phyloP scores from a whole-genome alignment of 169 alveolate genomes.

The Plasmodium adleri region DNA sequence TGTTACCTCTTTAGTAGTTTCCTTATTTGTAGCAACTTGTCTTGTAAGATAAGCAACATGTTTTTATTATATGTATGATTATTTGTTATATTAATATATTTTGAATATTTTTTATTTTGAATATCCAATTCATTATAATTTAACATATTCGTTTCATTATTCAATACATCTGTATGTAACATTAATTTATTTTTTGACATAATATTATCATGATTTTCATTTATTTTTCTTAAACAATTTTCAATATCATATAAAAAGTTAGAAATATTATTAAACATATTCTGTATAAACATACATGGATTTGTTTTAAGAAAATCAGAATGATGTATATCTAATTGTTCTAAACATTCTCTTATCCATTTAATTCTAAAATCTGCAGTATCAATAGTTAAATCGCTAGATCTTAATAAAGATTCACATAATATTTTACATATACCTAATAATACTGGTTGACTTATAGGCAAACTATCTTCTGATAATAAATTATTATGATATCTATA shows the following conservation, averaged over 20 bases:
- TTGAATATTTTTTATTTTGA: background rate
- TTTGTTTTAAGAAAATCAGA: conserved; percentile 50
- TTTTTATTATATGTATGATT: conserved; percentile 18
- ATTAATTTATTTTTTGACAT: conserved; percentile 10
- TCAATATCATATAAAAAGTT: conserved; percentile 37
- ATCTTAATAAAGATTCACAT: conserved; percentile 45
- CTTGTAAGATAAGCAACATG: conserved; percentile 40
- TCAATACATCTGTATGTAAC: background rate
- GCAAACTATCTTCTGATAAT: conserved; percentile 1
- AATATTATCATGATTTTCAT: conserved; percentile 5
- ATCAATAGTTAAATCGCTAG: conserved; percentile 17
- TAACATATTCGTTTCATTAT: background rate
- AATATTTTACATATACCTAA: conserved; percentile 60
- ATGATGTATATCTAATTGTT: conserved; percentile 32
- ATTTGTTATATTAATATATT: conserved; percentile 4
- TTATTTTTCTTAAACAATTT: conserved; percentile 9
- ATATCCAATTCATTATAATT: background rate
- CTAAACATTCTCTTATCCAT: conserved; percentile 47
- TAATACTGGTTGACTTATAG: conserved; percentile 64
- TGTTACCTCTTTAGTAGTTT: conserved; percentile 53
- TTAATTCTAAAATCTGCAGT: conserved; percentile 41
- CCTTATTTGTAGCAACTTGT: conserved; percentile 35
- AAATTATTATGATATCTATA: conserved; percentile 22
- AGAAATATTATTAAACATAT: conserved; percentile 48
- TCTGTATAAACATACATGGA: conserved; percentile 42